Evolutionary conservation across 164 flowering plant species (phyloP).

Genomic region (Cinnamomum micranthum): DNA sequence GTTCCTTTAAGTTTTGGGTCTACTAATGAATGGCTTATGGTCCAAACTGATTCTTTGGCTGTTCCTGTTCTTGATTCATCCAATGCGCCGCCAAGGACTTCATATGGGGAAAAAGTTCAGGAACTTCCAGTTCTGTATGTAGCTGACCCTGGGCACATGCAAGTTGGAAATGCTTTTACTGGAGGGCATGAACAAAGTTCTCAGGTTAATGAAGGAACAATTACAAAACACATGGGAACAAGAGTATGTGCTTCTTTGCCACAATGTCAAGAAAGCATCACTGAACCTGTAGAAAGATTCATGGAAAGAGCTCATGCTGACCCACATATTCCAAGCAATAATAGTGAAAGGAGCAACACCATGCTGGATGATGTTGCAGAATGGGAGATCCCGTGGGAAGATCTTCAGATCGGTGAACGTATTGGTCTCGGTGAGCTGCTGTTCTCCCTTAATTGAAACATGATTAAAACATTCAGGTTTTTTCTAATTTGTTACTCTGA

Average conservation of each 20-base stretch:
- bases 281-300: constrained; percentile 8
- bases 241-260: constrained; percentile 14
- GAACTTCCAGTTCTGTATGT: constrained; percentile 13
- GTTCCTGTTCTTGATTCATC: constrained; percentile 14
- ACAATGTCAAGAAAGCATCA: constrained; percentile 8
- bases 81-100: constrained; percentile 10
- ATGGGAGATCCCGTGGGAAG: constrained; percentile 94
- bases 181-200: constrained; percentile 17
- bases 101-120: constrained; percentile 20
- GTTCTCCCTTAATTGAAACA: neutral
- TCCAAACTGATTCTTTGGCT: constrained; percentile 13
- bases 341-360: constrained; percentile 35
- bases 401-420: constrained; percentile 90
- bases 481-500: neutral
- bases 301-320: constrained; percentile 22
- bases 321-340: constrained; percentile 18
- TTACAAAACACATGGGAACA: constrained; percentile 15
- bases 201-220: constrained; percentile 21
- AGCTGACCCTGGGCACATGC: constrained; percentile 20
- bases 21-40: constrained; percentile 25
- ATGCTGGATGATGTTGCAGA: constrained; percentile 66
- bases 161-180: constrained; percentile 12
- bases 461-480: neutral
- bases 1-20: constrained; percentile 18
- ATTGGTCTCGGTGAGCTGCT: constrained; percentile 85